Conservation (phyloP, 805 yeast species). For the Metschnikowia kofuensis region DNA sequence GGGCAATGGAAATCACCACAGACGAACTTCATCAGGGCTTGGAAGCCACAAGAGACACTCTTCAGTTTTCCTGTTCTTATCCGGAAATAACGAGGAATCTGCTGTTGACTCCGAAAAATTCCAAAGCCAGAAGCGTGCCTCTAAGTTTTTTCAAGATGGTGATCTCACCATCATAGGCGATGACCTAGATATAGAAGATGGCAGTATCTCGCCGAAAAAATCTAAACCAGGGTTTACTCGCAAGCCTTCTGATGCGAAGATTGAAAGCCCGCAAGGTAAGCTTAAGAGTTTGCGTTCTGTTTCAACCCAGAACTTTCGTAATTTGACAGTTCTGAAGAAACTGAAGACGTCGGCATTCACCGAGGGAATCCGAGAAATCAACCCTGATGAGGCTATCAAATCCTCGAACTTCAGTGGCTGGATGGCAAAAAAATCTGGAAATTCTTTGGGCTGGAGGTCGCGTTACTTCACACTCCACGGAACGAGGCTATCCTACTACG, state of each 20-base stretch:
- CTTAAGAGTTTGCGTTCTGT: conserved; percentile 53
- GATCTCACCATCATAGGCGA: conserved; percentile 14
- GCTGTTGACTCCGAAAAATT: conserved; percentile 6
- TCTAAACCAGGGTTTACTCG: conserved; percentile 33
- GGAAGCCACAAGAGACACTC: conserved; percentile 56
- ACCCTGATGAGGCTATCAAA: conserved; percentile 75
- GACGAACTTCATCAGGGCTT: conserved; percentile 28
- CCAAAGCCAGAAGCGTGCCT: conserved; percentile 12
- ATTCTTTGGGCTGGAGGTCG: conserved; percentile 83
- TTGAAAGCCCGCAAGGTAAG: conserved; percentile 21
- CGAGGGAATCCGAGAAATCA: conserved; percentile 79
- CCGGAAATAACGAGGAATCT: conserved; percentile 27
- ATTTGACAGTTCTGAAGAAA: conserved; percentile 47
- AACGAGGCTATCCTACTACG: conserved; percentile 86
- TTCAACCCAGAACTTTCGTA: conserved; percentile 49
- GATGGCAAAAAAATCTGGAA: conserved; percentile 89
- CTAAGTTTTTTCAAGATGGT: conserved; percentile 10
- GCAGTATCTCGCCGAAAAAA: conserved; percentile 36
- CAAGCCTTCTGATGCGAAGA: conserved; percentile 4
- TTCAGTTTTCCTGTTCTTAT: conserved; percentile 53
- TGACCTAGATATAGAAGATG: conserved; percentile 31
- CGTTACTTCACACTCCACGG: conserved; percentile 87
- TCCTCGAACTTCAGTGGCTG: conserved; percentile 84
- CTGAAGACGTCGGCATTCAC: conserved; percentile 74
- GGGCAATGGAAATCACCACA: conserved; percentile 22